Evolutionary conservation across 345 rosid genomes (phyloP).

Genomic region (Cardamine occulta): DNA sequence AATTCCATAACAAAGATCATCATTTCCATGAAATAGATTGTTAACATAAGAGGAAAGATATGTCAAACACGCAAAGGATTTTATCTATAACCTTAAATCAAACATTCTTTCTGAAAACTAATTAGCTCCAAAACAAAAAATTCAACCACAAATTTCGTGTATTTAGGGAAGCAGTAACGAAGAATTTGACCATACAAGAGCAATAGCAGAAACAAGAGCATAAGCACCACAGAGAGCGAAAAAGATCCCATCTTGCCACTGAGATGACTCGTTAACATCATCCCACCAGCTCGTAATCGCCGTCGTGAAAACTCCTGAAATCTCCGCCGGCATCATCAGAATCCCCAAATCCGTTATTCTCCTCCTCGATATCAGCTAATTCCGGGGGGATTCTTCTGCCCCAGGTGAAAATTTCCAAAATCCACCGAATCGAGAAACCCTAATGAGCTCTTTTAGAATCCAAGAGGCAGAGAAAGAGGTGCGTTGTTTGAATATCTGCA

Average conservation of each 20-base stretch:
- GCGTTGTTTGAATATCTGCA: slow-evolving; percentile 37
- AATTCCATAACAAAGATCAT: neutral
- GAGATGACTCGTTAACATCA: slow-evolving; percentile 77
- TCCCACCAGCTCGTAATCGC: slow-evolving; percentile 72
- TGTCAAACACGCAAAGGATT: neutral
- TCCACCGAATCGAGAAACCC: slow-evolving; percentile 31
- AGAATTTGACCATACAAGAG: slow-evolving; percentile 57
- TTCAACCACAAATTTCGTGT: neutral
- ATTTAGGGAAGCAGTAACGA: neutral
- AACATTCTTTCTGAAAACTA: neutral
- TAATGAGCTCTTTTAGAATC: slow-evolving; percentile 3
- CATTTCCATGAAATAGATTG: neutral
- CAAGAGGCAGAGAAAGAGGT: slow-evolving; percentile 22
- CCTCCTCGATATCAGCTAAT: neutral
- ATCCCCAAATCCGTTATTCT: slow-evolving; percentile 13
- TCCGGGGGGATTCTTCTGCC: neutral
- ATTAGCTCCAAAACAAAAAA: neutral
- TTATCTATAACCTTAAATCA: slow-evolving; percentile 15
- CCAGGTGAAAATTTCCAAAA: slow-evolving; percentile 14
- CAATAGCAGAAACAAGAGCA: slow-evolving; percentile 83
- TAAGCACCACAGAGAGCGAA: slow-evolving; percentile 89
- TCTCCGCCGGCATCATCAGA: slow-evolving; percentile 38
- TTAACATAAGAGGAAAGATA: slow-evolving; percentile 29
- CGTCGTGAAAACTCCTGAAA: slow-evolving; percentile 19
- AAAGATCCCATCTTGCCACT: slow-evolving; percentile 94